These are phyloP conservation scores for Candida dajiaensis DNA, from an alignment of 805 yeast genomes.

Conservation along the genomic window DNA sequence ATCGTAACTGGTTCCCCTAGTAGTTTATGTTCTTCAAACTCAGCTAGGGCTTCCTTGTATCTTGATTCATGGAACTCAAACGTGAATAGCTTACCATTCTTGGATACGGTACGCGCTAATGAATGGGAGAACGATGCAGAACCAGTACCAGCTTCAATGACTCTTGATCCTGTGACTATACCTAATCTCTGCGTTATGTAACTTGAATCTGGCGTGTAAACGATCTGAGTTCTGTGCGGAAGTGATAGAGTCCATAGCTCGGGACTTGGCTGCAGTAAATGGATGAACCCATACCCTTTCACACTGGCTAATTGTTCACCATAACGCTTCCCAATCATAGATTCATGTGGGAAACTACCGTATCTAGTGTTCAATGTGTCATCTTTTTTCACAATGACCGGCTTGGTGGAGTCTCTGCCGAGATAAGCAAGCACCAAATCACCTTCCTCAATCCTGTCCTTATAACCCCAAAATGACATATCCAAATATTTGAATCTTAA, in stretches of 20 bases:
- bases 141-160: conserved; percentile 97
- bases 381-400: conserved; percentile 55
- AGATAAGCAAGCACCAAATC: conserved; percentile 85
- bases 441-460: conserved; percentile 71
- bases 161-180: conserved; percentile 66
- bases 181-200: conserved; percentile 80
- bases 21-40: conserved; percentile 70
- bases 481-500: background rate
- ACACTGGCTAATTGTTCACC: conserved; percentile 82
- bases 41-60: conserved; percentile 69
- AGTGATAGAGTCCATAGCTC: conserved; percentile 95
- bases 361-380: conserved; percentile 74
- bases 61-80: conserved; percentile 90
- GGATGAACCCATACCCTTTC: conserved; percentile 79
- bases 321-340: conserved; percentile 73
- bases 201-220: conserved; percentile 91
- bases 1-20: conserved; percentile 43
- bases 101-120: conserved; percentile 65
- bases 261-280: conserved; percentile 85
- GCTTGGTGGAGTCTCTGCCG: conserved; percentile 73
- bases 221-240: conserved; percentile 97
- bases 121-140: conserved; percentile 95
- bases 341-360: conserved; percentile 81
- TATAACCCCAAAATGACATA: conserved; percentile 42
- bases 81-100: conserved; percentile 62